A percentile compares a stretch with the other conserved stretches of the same genome.
Conservation (phyloP, 2,329 filamentous ascomycete species). For the Xylariaceae sp. region DNA sequence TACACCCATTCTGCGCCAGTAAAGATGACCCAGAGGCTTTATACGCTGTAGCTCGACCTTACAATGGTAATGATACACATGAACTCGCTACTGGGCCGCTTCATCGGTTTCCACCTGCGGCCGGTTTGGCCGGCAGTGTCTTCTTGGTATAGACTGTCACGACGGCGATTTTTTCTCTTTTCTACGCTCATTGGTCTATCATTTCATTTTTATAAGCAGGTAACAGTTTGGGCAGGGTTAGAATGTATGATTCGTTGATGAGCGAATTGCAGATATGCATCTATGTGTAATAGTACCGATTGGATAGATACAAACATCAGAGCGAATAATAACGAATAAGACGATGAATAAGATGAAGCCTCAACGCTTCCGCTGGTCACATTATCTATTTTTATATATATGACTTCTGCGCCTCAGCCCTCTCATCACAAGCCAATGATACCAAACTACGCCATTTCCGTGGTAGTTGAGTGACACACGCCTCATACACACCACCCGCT, state of each 20-base stretch:
- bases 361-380: constrained; percentile 13
- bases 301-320: constrained; percentile 1
- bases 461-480: neutral
- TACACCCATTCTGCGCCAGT: neutral
- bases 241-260: constrained; percentile 18
- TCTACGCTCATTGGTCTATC: constrained; percentile 5
- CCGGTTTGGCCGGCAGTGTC: constrained; percentile 7
- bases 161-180: constrained; percentile 10
- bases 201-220: constrained; percentile 4
- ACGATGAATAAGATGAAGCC: constrained; percentile 5
- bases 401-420: constrained; percentile 16
- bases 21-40: neutral
- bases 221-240: constrained; percentile 4
- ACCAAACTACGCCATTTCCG: neutral
- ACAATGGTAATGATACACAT: constrained; percentile 20
- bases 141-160: constrained; percentile 17
- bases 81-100: constrained; percentile 14
- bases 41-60: constrained; percentile 14
- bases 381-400: constrained; percentile 25
- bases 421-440: constrained; percentile 3
- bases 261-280: constrained; percentile 13
- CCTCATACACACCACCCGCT: neutral
- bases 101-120: constrained; percentile 11
- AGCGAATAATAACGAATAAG: constrained; percentile 5
- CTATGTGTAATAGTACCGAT: constrained; percentile 16